Conservation (phyloP, 2,329 filamentous ascomycete species). For the Cladosporium austrohemisphaericum region DNA sequence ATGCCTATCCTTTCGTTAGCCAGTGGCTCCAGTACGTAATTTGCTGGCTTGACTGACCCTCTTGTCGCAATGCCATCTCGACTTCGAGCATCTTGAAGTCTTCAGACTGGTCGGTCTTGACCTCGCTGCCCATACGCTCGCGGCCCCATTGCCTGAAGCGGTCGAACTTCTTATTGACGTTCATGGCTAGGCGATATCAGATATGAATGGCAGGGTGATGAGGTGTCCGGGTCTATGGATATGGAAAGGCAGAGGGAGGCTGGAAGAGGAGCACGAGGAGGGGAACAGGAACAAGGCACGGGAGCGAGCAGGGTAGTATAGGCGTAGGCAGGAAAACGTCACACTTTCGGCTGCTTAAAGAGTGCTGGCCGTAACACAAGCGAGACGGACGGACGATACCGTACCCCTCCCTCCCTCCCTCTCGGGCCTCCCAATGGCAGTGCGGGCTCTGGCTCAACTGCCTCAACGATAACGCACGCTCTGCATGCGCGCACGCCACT, state of each 20-base stretch:
- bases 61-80: constrained; percentile 85
- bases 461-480: constrained; percentile 1
- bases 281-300: background rate
- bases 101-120: constrained; percentile 80
- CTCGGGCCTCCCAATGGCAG: background rate
- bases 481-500: constrained; percentile 1
- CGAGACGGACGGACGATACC: background rate
- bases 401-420: background rate
- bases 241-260: background rate
- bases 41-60: constrained; percentile 55
- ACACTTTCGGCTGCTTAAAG: no score
- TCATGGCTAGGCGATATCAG: constrained; percentile 31
- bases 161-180: constrained; percentile 83
- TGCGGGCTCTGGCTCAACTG: background rate
- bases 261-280: background rate
- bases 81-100: constrained; percentile 86
- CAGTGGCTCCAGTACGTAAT: background rate
- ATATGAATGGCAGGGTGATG: background rate
- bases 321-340: no score
- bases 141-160: constrained; percentile 97
- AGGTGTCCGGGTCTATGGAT: background rate
- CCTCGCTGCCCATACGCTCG: constrained; percentile 90
- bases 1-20: constrained; percentile 58
- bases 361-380: no score
- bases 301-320: background rate